phyloP scores from a whole-genome alignment of 352 stramenopile species.

The Synura sp. region DNA sequence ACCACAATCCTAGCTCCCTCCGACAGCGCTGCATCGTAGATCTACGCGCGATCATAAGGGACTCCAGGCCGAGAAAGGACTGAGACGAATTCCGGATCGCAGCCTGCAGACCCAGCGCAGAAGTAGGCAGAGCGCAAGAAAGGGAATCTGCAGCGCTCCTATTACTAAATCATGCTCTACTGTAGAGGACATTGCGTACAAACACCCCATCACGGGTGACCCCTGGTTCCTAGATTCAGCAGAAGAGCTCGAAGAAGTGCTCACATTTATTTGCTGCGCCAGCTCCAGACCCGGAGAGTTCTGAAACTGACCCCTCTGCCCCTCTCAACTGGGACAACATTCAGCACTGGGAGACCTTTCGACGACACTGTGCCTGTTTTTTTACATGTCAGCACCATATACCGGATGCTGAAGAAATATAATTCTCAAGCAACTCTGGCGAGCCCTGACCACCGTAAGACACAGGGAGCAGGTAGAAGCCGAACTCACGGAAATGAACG shows the following conservation, averaged over 20 bases:
- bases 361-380: background rate
- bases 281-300: background rate
- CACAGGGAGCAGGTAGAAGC: background rate
- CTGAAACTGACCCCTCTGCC: background rate
- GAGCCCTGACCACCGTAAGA: slow-evolving; percentile 1
- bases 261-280: background rate
- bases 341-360: slow-evolving; percentile 12
- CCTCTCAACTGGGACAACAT: background rate
- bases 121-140: background rate
- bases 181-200: slow-evolving; percentile 13
- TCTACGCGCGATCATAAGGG: background rate
- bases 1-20: background rate
- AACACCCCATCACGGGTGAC: slow-evolving; percentile 27
- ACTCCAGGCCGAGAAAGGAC: background rate
- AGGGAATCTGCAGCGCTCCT: background rate
- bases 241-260: background rate
- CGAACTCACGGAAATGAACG: background rate
- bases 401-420: background rate
- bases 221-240: background rate
- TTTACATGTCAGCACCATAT: slow-evolving; percentile 28
- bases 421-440: slow-evolving; percentile 13
- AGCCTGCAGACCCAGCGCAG: background rate
- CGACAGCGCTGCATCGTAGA: slow-evolving; percentile 24
- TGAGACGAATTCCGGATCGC: background rate
- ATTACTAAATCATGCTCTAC: slow-evolving; percentile 5